Percentiles rank a stretch among this genome's conserved stretches.
Evolutionary conservation across 108 stramenopile species (phyloP).

Genomic region (Cylindrotheca fusiformis): DNA sequence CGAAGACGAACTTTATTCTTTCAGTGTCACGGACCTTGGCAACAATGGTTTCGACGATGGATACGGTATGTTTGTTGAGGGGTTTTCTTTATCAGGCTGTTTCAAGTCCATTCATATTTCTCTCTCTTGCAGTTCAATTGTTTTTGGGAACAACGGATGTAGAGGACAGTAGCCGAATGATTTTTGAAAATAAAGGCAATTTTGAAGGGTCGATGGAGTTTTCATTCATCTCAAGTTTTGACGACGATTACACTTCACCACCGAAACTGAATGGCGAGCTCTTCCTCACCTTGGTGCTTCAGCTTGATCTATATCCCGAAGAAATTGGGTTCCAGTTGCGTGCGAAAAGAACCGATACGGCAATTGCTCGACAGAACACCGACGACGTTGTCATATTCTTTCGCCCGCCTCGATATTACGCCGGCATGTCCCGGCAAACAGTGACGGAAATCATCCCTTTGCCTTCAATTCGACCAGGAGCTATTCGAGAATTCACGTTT

Average conservation of each 20-base stretch:
- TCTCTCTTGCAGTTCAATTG: constrained; percentile 14
- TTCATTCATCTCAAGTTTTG: constrained; percentile 19
- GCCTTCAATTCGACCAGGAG: background rate
- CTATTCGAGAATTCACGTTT: constrained; percentile 16
- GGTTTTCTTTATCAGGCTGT: background rate
- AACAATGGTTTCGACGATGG: constrained; percentile 23
- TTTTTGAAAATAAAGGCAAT: constrained; percentile 23
- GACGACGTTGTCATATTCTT: constrained; percentile 26
- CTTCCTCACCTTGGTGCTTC: constrained; percentile 21
- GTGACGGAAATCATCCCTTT: constrained; percentile 25
- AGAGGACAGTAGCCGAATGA: constrained; percentile 8
- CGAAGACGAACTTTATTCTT: constrained; percentile 29
- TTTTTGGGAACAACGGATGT: constrained; percentile 25
- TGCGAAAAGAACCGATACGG: background rate
- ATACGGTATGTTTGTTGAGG: constrained; percentile 5
- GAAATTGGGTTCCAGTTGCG: constrained; percentile 30
- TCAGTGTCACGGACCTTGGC: constrained; percentile 13
- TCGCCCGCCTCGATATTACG: constrained; percentile 27
- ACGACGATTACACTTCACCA: background rate
- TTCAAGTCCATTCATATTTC: too few relatives aligned
- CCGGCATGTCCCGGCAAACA: constrained; percentile 6
- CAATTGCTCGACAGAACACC: background rate
- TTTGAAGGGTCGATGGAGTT: constrained; percentile 18
- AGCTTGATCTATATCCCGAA: constrained; percentile 30
- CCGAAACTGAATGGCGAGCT: constrained; percentile 3